phyloP scores from a whole-genome alignment of 2,329 filamentous ascomycete genomes.

The Sporothrix variecibatus region DNA sequence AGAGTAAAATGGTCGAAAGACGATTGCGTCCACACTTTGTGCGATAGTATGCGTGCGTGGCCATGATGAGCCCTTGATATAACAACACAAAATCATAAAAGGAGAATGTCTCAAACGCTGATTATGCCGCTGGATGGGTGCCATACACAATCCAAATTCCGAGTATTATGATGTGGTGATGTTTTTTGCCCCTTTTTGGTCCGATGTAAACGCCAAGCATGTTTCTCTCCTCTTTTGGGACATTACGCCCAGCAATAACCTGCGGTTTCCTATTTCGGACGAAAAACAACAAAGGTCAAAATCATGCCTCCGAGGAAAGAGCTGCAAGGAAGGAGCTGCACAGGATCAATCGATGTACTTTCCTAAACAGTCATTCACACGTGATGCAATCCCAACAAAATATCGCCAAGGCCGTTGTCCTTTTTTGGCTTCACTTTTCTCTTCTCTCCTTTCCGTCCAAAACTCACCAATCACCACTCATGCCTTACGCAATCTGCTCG shows the following conservation, averaged over 20 bases:
- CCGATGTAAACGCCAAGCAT: background rate
- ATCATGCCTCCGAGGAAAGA: background rate
- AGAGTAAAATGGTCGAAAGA: background rate
- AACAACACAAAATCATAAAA: background rate
- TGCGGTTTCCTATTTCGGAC: background rate
- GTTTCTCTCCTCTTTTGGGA: slow-evolving; percentile 2
- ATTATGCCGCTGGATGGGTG: background rate
- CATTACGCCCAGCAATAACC: background rate
- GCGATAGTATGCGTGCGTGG: slow-evolving; percentile 20
- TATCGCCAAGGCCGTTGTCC: too few species aligned
- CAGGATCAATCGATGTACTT: background rate
- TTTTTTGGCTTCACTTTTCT: background rate
- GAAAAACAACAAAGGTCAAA: background rate
- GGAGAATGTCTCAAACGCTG: background rate
- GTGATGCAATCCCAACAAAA: background rate
- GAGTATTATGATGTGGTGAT: background rate
- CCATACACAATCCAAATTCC: background rate
- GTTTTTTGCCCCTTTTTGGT: slow-evolving; percentile 2
- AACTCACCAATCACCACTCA: background rate
- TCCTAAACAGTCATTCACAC: background rate
- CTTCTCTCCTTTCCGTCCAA: background rate
- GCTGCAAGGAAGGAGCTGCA: too few species aligned
- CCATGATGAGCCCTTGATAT: background rate
- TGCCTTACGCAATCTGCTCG: background rate
- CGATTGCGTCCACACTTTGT: background rate